phyloP scores from a whole-genome alignment of 163 green algal genomes.

The Scenedesmus sp. region DNA sequence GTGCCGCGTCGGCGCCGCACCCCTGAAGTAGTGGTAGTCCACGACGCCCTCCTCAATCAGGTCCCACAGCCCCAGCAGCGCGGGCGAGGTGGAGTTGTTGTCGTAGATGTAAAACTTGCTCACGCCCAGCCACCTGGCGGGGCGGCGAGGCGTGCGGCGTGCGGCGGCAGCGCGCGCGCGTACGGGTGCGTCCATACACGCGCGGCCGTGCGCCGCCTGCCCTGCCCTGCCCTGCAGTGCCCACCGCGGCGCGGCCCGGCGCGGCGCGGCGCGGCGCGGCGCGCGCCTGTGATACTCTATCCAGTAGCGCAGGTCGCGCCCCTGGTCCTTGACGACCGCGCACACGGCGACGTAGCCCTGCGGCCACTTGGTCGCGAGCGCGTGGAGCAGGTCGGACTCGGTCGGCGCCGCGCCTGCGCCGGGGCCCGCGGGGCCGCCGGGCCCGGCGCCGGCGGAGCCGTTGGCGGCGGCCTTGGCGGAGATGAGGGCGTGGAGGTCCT shows the following conservation, averaged over 20 bases:
- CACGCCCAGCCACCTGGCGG: slow-evolving; percentile 42
- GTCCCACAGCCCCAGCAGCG: slow-evolving; percentile 38
- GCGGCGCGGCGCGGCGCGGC: too few species aligned
- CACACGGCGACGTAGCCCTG: slow-evolving; percentile 47
- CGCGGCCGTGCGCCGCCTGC: background rate
- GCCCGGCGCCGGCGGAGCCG: too few species aligned
- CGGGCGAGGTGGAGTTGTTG: slow-evolving; percentile 42
- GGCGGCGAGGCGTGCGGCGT: background rate
- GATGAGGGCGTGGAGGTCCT: background rate
- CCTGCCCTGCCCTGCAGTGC: background rate
- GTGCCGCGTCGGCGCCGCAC: background rate
- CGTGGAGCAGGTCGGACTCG: background rate
- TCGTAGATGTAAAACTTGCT: slow-evolving; percentile 48
- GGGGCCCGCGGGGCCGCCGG: background rate
- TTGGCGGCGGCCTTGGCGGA: too few species aligned
- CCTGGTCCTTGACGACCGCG: slow-evolving; percentile 38
- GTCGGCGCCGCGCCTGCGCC: background rate
- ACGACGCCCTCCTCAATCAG: slow-evolving; percentile 27
- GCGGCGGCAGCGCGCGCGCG: too few species aligned
- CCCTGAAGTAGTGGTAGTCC: slow-evolving; percentile 43
- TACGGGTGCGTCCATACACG: background rate
- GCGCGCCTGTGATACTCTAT: slow-evolving; percentile 41
- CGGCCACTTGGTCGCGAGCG: slow-evolving; percentile 10
- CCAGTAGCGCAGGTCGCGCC: slow-evolving; percentile 48
- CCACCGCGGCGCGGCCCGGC: too few species aligned